Base-by-base conservation (phyloP, 345 rosid species). In the Ailanthus altissimus region DNA sequence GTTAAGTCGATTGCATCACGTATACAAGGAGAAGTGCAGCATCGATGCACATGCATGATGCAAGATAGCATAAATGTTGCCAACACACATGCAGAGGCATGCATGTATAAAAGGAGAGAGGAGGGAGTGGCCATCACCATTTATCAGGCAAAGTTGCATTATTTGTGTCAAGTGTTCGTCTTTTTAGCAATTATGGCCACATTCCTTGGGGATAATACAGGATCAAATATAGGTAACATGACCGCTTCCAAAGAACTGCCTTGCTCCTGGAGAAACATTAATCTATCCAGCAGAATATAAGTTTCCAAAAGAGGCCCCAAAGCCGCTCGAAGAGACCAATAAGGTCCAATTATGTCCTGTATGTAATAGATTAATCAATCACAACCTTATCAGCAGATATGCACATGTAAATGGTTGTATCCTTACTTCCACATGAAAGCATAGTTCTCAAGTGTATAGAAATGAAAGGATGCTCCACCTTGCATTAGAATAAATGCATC, bases 291-390 rank as follows among this genome's bases (percentile, higher is more conserved):
- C 79, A 93, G 85, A 82, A 93, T 82, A 64, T 91, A 74, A 62
- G 98, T 93, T 84, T 95, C 99, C 82, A 93, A 68, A 70, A 93
- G 84, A 72, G 94, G 92, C 36, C 97, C 99, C 18, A 95, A 72
- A 70, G 98, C 94, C 75, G 99, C 98, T 75, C 99, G 87, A 54
- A 95, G 86, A 60, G 99, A 93, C 96, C 98, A 95, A 81, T 89
- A 95, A 50, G 93, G 89, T 74, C 97, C 99, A 66, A 93, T 82
- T 73, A 91, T 77, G 49, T 86, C 93, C 99, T 95, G 93, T 75
- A 67, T 0, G 15, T 13, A 78, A 47, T 47, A 67, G 15, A 50
- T 38, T 64, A 23, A 81, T 49, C 14, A 40, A 74, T 65, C 46
- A 67, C 75, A 54, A 45, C 12, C 53, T 42, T 3, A 38, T 38